These are phyloP conservation scores for Gossypium turneri DNA, from an alignment of 345 rosid species.

Conservation along the genomic window DNA sequence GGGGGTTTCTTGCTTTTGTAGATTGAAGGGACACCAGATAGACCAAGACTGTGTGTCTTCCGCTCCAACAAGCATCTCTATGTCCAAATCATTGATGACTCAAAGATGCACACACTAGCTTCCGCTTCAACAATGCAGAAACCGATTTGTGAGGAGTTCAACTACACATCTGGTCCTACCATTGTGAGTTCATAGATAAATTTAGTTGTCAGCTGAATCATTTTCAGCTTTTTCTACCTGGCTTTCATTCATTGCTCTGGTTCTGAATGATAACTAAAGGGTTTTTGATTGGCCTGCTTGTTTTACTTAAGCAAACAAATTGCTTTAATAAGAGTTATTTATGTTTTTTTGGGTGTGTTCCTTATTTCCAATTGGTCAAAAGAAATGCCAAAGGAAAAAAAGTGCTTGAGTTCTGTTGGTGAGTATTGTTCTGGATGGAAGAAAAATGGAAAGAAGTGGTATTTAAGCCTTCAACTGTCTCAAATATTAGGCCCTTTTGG, in stretches of 20 bases:
- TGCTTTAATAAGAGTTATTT: neutral
- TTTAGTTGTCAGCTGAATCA: neutral
- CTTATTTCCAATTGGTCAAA: neutral
- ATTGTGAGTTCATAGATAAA: slow-evolving; percentile 48
- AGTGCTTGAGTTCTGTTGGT: neutral
- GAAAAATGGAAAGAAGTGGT: neutral
- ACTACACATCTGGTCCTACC: slow-evolving; percentile 69
- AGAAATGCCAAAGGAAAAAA: neutral
- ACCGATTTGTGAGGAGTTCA: slow-evolving; percentile 53
- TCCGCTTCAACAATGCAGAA: slow-evolving; percentile 85
- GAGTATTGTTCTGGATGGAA: neutral
- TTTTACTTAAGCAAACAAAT: neutral
- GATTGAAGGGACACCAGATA: slow-evolving; percentile 80
- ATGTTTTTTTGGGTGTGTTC: neutral
- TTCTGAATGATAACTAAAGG: neutral
- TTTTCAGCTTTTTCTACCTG: neutral
- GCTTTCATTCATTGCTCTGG: neutral
- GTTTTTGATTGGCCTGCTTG: neutral
- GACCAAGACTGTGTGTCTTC: slow-evolving; percentile 79
- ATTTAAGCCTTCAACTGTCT: neutral
- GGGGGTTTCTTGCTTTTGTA: slow-evolving; percentile 16
- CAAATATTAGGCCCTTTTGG: neutral
- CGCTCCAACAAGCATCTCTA: slow-evolving; percentile 91
- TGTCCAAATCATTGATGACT: slow-evolving; percentile 93
- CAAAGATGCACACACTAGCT: slow-evolving; percentile 96